Evolutionary conservation across 352 stramenopile genomes (phyloP), one percentile per base, ranked within the genome.

Genomic region (Phytophthora citrophthora): DNA sequence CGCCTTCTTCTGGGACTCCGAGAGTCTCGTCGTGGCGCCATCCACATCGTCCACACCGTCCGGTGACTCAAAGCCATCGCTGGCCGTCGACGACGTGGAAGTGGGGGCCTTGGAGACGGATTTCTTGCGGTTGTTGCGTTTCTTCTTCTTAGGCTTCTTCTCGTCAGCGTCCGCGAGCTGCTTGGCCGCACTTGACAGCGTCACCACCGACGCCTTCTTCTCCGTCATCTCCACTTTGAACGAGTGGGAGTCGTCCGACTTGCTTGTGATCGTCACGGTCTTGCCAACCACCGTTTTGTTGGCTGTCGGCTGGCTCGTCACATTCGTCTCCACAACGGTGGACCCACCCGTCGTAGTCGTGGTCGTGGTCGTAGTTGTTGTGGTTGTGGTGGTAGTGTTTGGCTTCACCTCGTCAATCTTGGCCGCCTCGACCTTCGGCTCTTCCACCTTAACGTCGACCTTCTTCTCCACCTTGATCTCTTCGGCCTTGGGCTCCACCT

Each of bases 1-100:
- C 62, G 61, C 48, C 40, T 79, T 81, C 66, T 91, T 91, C 66
- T 93, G 84, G 18, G 70, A 57, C 27, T 83, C 81, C 38, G 78
- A 78, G 26, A 86, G 67, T 69, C 60, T 32, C 15, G 29, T 29
- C 18, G 43, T 52, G 54, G 68, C 56, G 23, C 61, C 44, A 58
- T 13, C 41, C 15, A 71, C 56, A 10, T 71, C 62, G 24, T 76
- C 63, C 48, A 74, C 67, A n/a, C 57, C 74, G 32, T 64, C 60
- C 7, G 74, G 54, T 18, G 74, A 75, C 36, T 83, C 74, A 15
- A 72, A 71, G 29, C 70, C 67, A 40, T 74, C 65, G 45, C 61
- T 74, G 2, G 47, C 41, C 1, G 67, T 68, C 34, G 69, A 64
- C 15, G 54, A 31, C 13, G 58, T 59, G 13, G 72, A 72, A 31